phyloP scores from a whole-genome alignment of 2,329 filamentous ascomycete species.

The Penicillium sumatraense region DNA sequence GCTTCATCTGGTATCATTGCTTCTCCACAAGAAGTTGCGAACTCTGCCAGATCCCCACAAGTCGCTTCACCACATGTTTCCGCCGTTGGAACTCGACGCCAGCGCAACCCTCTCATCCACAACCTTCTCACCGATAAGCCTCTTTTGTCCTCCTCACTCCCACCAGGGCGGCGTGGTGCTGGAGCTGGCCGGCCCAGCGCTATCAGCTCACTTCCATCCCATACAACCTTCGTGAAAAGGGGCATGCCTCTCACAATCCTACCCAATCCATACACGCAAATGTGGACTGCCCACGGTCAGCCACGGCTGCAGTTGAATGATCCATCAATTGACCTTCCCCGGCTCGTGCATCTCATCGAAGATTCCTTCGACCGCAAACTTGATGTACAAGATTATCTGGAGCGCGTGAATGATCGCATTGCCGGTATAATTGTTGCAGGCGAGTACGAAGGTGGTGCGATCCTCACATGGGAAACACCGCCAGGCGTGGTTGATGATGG shows the following conservation, averaged over 20 bases:
- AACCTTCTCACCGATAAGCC: conserved; percentile 96
- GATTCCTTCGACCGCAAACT: conserved; percentile 89
- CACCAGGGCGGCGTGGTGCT: conserved; percentile 65
- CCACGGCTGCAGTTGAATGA: conserved; percentile 74
- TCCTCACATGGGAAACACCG: conserved; percentile 91
- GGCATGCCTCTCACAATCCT: conserved; percentile 88
- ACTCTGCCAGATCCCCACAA: conserved; percentile 47
- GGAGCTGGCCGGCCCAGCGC: conserved; percentile 29
- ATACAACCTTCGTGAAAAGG: conserved; percentile 84
- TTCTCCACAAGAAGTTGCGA: conserved; percentile 80
- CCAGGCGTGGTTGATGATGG: conserved; percentile 60
- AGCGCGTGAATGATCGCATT: conserved; percentile 77
- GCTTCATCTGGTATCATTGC: conserved; percentile 88
- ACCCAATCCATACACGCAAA: conserved; percentile 67
- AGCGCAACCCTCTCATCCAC: conserved; percentile 87
- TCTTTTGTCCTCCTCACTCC: conserved; percentile 87
- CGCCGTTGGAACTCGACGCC: conserved; percentile 61
- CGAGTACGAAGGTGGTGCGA: conserved; percentile 93
- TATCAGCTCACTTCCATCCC: conserved; percentile 46
- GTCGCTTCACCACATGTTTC: conserved; percentile 39
- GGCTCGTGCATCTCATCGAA: conserved; percentile 85
- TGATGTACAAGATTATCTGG: conserved; percentile 80
- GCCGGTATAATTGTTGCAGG: conserved; percentile 94
- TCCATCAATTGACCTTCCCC: conserved; percentile 77
- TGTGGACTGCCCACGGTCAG: conserved; percentile 70